Base-by-base conservation (phyloP, 495 filamentous ascomycete species). In the Hypoxylon subgilvum region DNA sequence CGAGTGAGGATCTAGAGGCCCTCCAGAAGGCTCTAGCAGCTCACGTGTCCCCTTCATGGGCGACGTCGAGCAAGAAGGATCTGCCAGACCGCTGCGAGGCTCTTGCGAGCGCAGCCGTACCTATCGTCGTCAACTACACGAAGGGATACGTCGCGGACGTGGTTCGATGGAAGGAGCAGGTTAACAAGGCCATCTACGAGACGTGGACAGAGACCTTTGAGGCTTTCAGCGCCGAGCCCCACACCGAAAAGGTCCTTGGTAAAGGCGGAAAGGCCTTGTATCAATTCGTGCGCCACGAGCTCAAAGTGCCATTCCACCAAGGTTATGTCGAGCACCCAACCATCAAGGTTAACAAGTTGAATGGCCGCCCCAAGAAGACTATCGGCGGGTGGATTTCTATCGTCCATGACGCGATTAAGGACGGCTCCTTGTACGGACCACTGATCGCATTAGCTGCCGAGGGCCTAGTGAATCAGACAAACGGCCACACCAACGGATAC, bases 271-370 rank as follows among this genome's bases (percentile, higher is more conserved):
- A 34, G 43, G 61, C 65, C 4, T 32, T 83, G 50, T 82, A 81
- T 30, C 23, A 66, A 0, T 77, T 70, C 53, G 77, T 82, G n/a
- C 54, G 79, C 3, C 17, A 67, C 13, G 68, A 71, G 10, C 52
- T 82, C 6, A 40, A 43, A 0, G 69, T 82, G 4, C 77, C 78
- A n/a, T 57, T 82, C 31, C 73, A 79, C 56, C 57, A 72, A 0
- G 77, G 77, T 5, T 71, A 73, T 3, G 67, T 63, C 10, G 77
- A 80, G 36, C 75, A 78, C 45, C 76, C 77, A 1, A 68, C 73
- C 1, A 44, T 69, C 22, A 27, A 69, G 45, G 43, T 52, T 9
- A 28, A 57, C 17, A 50, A 41, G 13, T 18, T 58, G n/a, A 39
- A 45, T 22, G 61, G 61, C 25, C 49, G 61, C 23, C 23, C 49